Conservation (phyloP, 495 filamentous ascomycete species). For the Hypoxylon fragiforme region DNA sequence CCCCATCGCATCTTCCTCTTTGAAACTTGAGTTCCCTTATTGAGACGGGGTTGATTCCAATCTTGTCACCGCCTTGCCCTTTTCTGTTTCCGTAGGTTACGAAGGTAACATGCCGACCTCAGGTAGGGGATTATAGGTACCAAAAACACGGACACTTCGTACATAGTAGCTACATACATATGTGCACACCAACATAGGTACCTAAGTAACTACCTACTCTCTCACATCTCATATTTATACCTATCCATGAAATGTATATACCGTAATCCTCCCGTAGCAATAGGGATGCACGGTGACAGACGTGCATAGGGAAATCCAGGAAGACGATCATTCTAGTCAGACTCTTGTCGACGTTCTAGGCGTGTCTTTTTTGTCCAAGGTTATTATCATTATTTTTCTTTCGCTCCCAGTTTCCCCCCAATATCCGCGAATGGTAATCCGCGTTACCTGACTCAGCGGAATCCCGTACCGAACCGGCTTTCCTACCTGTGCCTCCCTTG, state of each 20-base stretch:
- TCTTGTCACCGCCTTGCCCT: slow-evolving; percentile 27
- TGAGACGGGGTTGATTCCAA: slow-evolving; percentile 23
- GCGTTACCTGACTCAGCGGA: slow-evolving; percentile 25
- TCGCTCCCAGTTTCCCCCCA: slow-evolving; percentile 15
- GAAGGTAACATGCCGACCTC: slow-evolving; percentile 15
- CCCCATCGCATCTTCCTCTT: slow-evolving; percentile 6
- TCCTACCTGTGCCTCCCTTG: background rate
- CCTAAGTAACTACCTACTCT: slow-evolving; percentile 2
- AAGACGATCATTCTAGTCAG: slow-evolving; percentile 30
- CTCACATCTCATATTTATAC: no score
- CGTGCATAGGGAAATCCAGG: slow-evolving; percentile 28
- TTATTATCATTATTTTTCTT: no score
- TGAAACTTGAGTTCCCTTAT: slow-evolving; percentile 29
- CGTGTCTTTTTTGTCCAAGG: no score
- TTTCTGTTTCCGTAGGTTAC: slow-evolving; percentile 26
- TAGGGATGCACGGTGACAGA: slow-evolving; percentile 29
- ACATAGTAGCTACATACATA: background rate
- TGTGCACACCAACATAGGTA: no score
- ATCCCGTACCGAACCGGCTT: slow-evolving; percentile 1
- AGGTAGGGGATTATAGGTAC: background rate
- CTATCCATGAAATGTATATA: no score
- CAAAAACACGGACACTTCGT: background rate
- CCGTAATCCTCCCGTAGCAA: slow-evolving; percentile 10
- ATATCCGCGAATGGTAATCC: slow-evolving; percentile 11
- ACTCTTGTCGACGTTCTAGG: slow-evolving; percentile 25